Evolutionary conservation across 164 flowering plant species (phyloP).

Genomic region (Vitis labrusca): DNA sequence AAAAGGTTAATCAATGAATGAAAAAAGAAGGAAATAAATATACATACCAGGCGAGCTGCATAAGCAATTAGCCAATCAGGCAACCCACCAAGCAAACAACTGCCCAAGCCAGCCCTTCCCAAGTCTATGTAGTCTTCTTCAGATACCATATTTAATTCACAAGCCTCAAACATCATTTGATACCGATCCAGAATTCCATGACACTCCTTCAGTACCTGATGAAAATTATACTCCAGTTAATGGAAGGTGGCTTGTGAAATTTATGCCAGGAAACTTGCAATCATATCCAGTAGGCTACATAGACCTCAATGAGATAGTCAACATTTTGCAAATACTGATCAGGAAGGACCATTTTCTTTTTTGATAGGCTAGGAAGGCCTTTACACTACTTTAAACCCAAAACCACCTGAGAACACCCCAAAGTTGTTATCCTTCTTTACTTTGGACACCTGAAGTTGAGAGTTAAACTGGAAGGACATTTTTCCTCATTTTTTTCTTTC

Average conservation of each 20-base stretch:
- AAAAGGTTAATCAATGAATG: background rate
- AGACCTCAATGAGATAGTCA: background rate
- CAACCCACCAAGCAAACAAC: conserved; percentile 90
- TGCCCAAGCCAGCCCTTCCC: conserved; percentile 89
- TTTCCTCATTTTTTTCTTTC: no score
- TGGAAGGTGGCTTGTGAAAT: background rate
- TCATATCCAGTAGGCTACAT: background rate
- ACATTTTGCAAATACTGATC: background rate
- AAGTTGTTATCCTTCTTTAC: no score
- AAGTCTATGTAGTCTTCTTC: conserved; percentile 87
- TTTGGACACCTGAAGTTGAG: no score
- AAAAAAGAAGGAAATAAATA: conserved; percentile 8
- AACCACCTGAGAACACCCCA: no score
- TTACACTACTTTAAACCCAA: no score
- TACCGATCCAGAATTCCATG: conserved; percentile 89
- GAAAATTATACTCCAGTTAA: conserved; percentile 2
- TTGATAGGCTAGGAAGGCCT: no score
- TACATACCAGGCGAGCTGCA: conserved; percentile 83
- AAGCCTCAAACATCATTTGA: conserved; percentile 85
- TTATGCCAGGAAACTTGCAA: background rate
- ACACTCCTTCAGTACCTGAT: conserved; percentile 83
- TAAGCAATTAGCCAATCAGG: conserved; percentile 98
- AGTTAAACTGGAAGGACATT: no score
- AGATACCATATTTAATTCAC: conserved; percentile 73
- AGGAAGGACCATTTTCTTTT: no score